phyloP scores from a whole-genome alignment of 768 basidiomycete genomes.

The Suillus bovinus region DNA sequence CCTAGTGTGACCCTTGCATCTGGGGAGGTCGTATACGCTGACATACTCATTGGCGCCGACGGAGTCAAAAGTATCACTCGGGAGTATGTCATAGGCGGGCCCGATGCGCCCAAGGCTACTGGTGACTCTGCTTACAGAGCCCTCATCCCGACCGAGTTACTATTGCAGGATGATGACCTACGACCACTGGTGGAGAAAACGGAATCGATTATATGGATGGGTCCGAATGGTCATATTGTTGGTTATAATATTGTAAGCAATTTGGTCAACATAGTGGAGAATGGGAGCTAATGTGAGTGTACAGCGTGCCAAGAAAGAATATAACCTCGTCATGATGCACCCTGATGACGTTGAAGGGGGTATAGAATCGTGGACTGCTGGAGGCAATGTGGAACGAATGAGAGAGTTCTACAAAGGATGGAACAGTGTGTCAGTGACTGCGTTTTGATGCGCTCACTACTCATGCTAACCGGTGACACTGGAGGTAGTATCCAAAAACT shows the following conservation, averaged over 20 bases:
- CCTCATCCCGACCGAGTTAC: constrained; percentile 43
- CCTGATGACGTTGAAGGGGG: constrained; percentile 35
- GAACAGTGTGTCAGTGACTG: constrained; percentile 43
- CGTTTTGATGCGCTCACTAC: background rate
- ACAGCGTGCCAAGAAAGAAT: constrained; percentile 40
- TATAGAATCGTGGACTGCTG: constrained; percentile 43
- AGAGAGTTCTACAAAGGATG: constrained; percentile 45
- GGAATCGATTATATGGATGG: constrained; percentile 63
- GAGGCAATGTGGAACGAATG: constrained; percentile 49
- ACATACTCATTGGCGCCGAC: constrained; percentile 52
- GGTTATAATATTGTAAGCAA: constrained; percentile 44
- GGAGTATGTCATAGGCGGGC: constrained; percentile 49
- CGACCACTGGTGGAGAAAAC: constrained; percentile 48
- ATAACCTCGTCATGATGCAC: constrained; percentile 47
- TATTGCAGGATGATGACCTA: constrained; percentile 55
- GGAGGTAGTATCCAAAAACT: constrained; percentile 44
- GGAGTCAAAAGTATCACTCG: constrained; percentile 54
- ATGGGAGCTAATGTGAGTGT: background rate
- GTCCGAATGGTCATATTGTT: constrained; percentile 49
- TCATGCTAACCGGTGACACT: constrained; percentile 7
- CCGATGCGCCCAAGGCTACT: constrained; percentile 48
- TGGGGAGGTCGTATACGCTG: constrained; percentile 43
- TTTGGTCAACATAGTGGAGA: background rate
- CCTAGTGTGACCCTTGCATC: constrained; percentile 41
- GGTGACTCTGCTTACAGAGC: constrained; percentile 69